Percentiles rank a stretch among this genome's conserved stretches.
Conservation (phyloP, 2,329 filamentous ascomycete species). For the Didymosphaeria variabile region DNA sequence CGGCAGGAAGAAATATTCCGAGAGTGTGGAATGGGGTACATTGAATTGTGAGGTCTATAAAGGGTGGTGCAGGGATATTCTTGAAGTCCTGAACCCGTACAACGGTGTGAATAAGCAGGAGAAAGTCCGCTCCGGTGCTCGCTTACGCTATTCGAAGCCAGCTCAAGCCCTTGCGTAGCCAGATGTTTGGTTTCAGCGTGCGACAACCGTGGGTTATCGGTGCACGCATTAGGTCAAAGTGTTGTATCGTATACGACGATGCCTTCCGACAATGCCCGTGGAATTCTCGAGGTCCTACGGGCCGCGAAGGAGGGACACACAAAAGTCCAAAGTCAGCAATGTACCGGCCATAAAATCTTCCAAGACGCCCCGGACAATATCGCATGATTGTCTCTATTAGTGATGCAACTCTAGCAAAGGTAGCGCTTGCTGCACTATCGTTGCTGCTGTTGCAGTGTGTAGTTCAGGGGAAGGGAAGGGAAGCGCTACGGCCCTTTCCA, state of each 20-base stretch:
- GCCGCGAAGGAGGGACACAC: not conserved
- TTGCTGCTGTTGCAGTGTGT: not conserved
- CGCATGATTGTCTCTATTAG: not conserved
- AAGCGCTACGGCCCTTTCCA: not conserved
- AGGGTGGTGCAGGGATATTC: not conserved
- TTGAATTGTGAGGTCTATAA: not conserved
- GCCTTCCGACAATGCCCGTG: not conserved
- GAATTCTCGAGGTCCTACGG: not conserved
- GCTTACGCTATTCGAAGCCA: not conserved
- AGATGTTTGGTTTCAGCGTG: not conserved
- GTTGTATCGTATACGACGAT: not conserved
- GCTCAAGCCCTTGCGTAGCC: not conserved
- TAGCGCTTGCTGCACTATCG: not conserved
- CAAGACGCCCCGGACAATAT: not conserved
- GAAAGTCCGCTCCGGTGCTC: constrained; percentile 12
- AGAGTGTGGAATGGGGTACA: not conserved
- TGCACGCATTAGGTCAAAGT: constrained; percentile 14
- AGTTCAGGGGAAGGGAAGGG: not conserved
- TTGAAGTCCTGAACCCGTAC: constrained; percentile 12
- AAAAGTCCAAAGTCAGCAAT: not conserved
- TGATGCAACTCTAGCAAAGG: too few species aligned
- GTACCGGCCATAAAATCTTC: not conserved
- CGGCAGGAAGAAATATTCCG: not conserved
- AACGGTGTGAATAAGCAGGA: constrained; percentile 18
- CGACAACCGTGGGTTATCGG: constrained; percentile 16